Percentiles rank a stretch among this genome's conserved stretches.
These are phyloP conservation scores for Streptanthus diversifolius DNA, from an alignment of 345 rosid genomes.

Conservation along the genomic window DNA sequence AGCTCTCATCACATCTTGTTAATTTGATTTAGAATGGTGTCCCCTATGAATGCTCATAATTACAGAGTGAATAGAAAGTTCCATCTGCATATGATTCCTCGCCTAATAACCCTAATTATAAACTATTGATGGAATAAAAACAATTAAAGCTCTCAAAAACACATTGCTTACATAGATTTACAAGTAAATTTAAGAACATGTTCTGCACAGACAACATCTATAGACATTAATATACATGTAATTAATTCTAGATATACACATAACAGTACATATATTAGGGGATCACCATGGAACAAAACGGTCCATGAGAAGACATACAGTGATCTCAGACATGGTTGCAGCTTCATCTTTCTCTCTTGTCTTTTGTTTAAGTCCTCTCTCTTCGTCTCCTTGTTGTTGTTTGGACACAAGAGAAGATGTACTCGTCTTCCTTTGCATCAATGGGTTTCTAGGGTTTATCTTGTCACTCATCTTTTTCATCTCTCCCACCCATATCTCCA, in stretches of 20 bases:
- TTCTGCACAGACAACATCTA: neutral
- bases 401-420: constrained; percentile 16
- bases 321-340: constrained; percentile 55
- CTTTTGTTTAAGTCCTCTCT: constrained; percentile 28
- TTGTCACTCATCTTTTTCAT: constrained; percentile 52
- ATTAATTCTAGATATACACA: neutral
- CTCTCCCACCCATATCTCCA: constrained; percentile 52
- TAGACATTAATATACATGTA: neutral
- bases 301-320: constrained; percentile 73
- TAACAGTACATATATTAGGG: neutral
- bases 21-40: neutral
- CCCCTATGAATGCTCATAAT: neutral
- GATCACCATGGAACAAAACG: constrained; percentile 69
- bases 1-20: neutral
- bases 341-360: constrained; percentile 33
- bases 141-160: neutral
- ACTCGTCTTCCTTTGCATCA: constrained; percentile 21
- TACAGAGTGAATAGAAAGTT: neutral
- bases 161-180: constrained; percentile 1
- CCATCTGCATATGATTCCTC: neutral
- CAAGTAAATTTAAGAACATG: neutral
- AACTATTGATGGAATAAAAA: neutral
- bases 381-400: constrained; percentile 25
- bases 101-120: neutral
- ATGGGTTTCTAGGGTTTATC: constrained; percentile 36